These are phyloP conservation scores for Botrytis galanthina DNA, from an alignment of 2,329 filamentous ascomycete genomes.

Conservation along the genomic window DNA sequence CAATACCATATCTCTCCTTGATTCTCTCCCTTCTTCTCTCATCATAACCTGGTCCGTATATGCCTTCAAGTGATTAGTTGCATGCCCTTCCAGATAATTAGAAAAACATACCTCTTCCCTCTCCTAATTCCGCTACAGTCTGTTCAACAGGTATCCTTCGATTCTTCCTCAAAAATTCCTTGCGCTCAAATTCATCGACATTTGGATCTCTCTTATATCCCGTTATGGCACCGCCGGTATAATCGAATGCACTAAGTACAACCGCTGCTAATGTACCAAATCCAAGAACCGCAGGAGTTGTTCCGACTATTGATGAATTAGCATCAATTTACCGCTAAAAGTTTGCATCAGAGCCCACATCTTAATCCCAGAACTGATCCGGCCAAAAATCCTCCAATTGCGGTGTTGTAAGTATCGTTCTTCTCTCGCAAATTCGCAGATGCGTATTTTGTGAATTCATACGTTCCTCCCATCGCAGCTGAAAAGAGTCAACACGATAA, in stretches of 20 bases:
- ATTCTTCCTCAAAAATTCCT: constrained; percentile 60
- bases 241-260: constrained; percentile 59
- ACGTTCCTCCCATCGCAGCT: constrained; percentile 68
- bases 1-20: constrained; percentile 68
- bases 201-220: constrained; percentile 51
- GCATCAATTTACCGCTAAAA: background rate
- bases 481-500: constrained; percentile 24
- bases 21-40: constrained; percentile 66
- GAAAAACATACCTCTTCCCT: constrained; percentile 61
- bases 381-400: constrained; percentile 63
- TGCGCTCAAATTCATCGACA: constrained; percentile 62
- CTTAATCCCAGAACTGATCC: constrained; percentile 60
- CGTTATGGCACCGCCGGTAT: constrained; percentile 56
- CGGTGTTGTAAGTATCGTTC: constrained; percentile 63
- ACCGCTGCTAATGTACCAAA: constrained; percentile 57
- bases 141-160: constrained; percentile 62
- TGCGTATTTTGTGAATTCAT: constrained; percentile 63
- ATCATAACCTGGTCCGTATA: constrained; percentile 65
- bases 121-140: constrained; percentile 64
- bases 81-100: background rate
- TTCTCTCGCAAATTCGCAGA: constrained; percentile 68
- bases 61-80: constrained; percentile 47
- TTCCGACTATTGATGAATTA: constrained; percentile 48
- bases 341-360: constrained; percentile 45
- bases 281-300: constrained; percentile 63